Percentiles rank a stretch among this genome's conserved stretches.
These are phyloP conservation scores for Diutina scorzettiae DNA, from an alignment of 1,139 yeast genomes.

Conservation along the genomic window DNA sequence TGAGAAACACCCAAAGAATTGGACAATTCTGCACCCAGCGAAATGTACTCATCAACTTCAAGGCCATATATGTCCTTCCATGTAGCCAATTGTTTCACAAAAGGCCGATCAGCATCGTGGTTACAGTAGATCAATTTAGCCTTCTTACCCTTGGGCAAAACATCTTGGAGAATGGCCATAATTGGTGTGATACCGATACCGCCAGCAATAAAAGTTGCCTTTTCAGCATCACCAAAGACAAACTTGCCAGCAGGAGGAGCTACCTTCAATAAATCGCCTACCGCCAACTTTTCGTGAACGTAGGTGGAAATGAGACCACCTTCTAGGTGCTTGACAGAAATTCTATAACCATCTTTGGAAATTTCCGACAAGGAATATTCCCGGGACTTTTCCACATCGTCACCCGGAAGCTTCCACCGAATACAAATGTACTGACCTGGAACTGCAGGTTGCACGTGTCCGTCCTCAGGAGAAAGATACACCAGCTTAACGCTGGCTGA, in stretches of 20 bases:
- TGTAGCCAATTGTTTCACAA: constrained; percentile 14
- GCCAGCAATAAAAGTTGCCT: constrained; percentile 38
- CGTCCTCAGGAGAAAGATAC: constrained; percentile 38
- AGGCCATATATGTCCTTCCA: constrained; percentile 14
- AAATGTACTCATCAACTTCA: constrained; percentile 14
- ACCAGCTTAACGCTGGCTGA: constrained; percentile 38
- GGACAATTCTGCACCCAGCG: constrained; percentile 6
- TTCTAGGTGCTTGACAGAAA: constrained; percentile 37
- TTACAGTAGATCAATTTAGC: constrained; percentile 23
- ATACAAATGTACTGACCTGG: constrained; percentile 58
- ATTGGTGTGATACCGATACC: constrained; percentile 66
- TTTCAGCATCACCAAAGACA: constrained; percentile 23
- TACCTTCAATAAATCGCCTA: constrained; percentile 38
- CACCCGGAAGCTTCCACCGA: constrained; percentile 23
- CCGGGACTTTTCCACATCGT: constrained; percentile 28
- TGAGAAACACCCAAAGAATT: background rate
- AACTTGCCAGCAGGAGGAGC: constrained; percentile 55
- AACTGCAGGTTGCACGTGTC: constrained; percentile 16
- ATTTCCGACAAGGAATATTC: constrained; percentile 39
- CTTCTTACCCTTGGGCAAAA: constrained; percentile 16
- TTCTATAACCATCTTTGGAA: constrained; percentile 28
- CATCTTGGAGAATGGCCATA: constrained; percentile 36
- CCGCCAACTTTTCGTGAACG: constrained; percentile 36
- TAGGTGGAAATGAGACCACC: constrained; percentile 43
- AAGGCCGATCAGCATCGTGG: constrained; percentile 16